Conservation (phyloP, 108 stramenopile species). For the Skeletonema tropicum region DNA sequence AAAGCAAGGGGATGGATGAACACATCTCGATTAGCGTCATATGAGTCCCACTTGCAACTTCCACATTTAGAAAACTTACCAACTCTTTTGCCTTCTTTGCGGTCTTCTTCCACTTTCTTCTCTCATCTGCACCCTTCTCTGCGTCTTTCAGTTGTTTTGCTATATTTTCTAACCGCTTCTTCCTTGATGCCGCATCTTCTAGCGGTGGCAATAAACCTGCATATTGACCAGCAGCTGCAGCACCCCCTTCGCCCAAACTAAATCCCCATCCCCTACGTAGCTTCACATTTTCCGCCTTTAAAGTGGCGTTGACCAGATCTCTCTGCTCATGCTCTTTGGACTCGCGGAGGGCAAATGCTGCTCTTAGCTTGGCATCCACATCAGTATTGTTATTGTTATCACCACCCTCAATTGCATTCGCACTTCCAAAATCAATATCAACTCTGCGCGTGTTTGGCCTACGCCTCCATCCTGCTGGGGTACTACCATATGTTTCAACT, state of each 20-base stretch:
- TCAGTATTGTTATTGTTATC: constrained; percentile 14
- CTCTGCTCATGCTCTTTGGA: constrained; percentile 83
- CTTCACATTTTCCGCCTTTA: constrained; percentile 52
- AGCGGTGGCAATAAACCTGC: constrained; percentile 26
- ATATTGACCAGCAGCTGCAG: constrained; percentile 11
- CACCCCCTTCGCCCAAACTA: constrained; percentile 31
- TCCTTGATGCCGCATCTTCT: constrained; percentile 50
- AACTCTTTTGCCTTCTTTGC: constrained; percentile 27
- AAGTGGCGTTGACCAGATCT: constrained; percentile 71
- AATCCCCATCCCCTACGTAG: constrained; percentile 43
- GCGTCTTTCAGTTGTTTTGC: constrained; percentile 64
- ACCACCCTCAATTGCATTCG: constrained; percentile 6
- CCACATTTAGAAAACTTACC: constrained; percentile 7
- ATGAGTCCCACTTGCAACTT: background rate
- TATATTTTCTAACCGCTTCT: constrained; percentile 67
- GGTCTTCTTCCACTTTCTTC: constrained; percentile 44
- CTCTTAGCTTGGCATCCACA: constrained; percentile 63
- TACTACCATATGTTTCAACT: constrained; percentile 65
- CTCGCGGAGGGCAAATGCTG: constrained; percentile 83
- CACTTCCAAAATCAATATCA: constrained; percentile 44
- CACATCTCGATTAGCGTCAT: background rate
- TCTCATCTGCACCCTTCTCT: constrained; percentile 52
- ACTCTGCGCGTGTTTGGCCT: constrained; percentile 38
- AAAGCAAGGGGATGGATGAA: constrained; percentile 1
- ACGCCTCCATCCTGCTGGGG: constrained; percentile 49